Evolutionary conservation across 495 filamentous ascomycete genomes (phyloP), one percentile per base, ranked within the genome.

Genomic region (Daldinia vernicosa): DNA sequence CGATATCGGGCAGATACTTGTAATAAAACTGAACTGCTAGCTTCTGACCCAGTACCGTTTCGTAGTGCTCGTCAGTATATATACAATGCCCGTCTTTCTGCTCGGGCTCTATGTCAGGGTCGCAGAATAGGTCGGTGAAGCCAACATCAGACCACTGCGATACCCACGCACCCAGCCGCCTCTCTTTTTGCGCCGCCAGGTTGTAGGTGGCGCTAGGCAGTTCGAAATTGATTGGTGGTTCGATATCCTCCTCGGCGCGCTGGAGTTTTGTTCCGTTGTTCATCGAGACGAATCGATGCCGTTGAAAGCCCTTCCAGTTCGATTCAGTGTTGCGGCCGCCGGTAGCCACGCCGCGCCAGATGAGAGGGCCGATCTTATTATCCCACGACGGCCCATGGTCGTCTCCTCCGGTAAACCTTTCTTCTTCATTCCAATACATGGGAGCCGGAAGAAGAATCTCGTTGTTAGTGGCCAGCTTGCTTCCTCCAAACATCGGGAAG

Each of bases 361-460:
- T 84, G 56, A 88, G 75, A 4, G 78, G 77, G 28, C 84, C 77
- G 24, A 78, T 53, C 75, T 90, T 92, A 27, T 83, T 68, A n/a
- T 80, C 77, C 90, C 90, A 90, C 14, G 75, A 53, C 14, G 79
- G 79, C 12, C 86, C 85, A 24, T 83, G 80, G 15, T 81, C 75
- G 32, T 80, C 80, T 65, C 84, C 81, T 55, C 88, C 88, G 3
- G 83, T 84, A 80, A 93, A 94, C n/a, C 90, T 87, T 60, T 85
- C 80, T 53, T 93, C 89, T 15, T 91, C 82, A 60, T 85, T 85
- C 84, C 88, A 92, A 76, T 92, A 92, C 87, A 90, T 91, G 32
- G 90, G 87, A 0, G 90, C 86, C 0, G 91, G 91, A 47, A 93
- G 84, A 19, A 93, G 82, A 67, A 93, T 90, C 58, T 93, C 91